Percentiles rank a stretch among this genome's conserved stretches.
phyloP scores from a whole-genome alignment of 768 basidiomycete genomes.

The Phylloporus sp. region DNA sequence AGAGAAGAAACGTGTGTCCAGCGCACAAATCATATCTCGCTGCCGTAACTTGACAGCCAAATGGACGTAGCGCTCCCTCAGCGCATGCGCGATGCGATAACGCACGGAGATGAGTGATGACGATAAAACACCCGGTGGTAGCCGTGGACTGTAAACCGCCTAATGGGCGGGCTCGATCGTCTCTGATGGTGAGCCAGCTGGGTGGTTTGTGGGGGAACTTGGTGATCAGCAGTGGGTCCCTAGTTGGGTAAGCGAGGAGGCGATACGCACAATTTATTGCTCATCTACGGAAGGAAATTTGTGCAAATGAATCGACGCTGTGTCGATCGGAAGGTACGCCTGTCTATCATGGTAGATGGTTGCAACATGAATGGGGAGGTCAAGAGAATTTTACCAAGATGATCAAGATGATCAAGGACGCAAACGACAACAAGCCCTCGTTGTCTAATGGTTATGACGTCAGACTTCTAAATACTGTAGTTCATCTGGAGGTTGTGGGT shows the following conservation, averaged over 20 bases:
- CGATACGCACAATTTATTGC: background rate
- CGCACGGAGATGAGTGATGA: background rate
- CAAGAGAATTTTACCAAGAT: too few species aligned
- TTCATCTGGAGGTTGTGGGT: constrained; percentile 83
- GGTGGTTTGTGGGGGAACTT: background rate
- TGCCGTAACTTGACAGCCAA: constrained; percentile 13
- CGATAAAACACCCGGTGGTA: background rate
- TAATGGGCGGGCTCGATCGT: background rate
- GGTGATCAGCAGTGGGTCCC: background rate
- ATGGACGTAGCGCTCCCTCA: background rate
- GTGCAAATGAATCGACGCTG: background rate
- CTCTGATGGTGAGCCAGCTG: background rate
- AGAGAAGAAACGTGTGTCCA: constrained; percentile 11
- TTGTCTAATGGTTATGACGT: constrained; percentile 91
- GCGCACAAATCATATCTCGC: background rate
- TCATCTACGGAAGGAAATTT: background rate
- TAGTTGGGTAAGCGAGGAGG: constrained; percentile 6
- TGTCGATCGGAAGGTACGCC: background rate
- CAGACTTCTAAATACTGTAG: constrained; percentile 85
- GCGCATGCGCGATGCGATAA: constrained; percentile 10
- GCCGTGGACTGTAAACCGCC: background rate
- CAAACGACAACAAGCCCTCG: constrained; percentile 44
- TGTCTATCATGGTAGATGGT: too few species aligned
- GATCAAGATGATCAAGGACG: background rate
- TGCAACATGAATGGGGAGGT: too few species aligned